Conservation (phyloP, 176 grass and related monocot species). For the Areca catechu region DNA sequence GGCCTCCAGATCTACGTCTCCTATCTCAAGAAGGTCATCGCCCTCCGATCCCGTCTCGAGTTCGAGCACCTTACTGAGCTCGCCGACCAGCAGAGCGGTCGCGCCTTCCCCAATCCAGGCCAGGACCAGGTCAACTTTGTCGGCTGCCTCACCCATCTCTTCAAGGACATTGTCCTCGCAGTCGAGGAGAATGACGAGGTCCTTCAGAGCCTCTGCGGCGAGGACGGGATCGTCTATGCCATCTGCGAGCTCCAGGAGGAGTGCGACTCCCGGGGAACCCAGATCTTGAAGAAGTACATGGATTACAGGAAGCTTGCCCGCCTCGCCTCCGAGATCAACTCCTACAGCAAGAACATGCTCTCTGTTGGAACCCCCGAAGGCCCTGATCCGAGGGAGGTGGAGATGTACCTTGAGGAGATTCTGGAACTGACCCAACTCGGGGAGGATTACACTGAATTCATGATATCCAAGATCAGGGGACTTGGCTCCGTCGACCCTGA, state of each 20-base stretch:
- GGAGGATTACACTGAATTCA: conserved; percentile 88
- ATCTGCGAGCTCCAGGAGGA: conserved; percentile 93
- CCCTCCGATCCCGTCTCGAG: conserved; percentile 62
- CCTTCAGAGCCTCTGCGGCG: conserved; percentile 61
- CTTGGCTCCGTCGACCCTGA: conserved; percentile 58
- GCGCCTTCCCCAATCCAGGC: conserved; percentile 6
- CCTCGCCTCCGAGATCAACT: conserved; percentile 81
- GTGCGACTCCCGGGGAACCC: conserved; percentile 78
- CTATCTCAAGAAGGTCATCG: conserved; percentile 83
- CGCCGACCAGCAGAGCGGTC: conserved; percentile 11
- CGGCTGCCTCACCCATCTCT: conserved; percentile 70
- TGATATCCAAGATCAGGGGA: conserved; percentile 87
- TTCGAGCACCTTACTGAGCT: conserved; percentile 73
- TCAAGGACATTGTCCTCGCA: conserved; percentile 90
- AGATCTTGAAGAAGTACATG: conserved; percentile 65
- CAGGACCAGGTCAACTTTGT: conserved; percentile 59
- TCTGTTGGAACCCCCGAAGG: conserved; percentile 55
- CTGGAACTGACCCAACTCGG: conserved; percentile 74
- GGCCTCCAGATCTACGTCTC: conserved; percentile 81
- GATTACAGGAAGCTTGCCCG: conserved; percentile 60
- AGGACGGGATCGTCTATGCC: conserved; percentile 79
- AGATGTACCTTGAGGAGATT: conserved; percentile 86
- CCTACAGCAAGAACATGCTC: conserved; percentile 76
- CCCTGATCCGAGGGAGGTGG: conserved; percentile 79
- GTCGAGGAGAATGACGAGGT: conserved; percentile 78